A percentile compares a stretch with the other conserved stretches of the same genome.
Conservation (phyloP, 169 alveolate genomes). For the Plasmodium billcollinsi region DNA sequence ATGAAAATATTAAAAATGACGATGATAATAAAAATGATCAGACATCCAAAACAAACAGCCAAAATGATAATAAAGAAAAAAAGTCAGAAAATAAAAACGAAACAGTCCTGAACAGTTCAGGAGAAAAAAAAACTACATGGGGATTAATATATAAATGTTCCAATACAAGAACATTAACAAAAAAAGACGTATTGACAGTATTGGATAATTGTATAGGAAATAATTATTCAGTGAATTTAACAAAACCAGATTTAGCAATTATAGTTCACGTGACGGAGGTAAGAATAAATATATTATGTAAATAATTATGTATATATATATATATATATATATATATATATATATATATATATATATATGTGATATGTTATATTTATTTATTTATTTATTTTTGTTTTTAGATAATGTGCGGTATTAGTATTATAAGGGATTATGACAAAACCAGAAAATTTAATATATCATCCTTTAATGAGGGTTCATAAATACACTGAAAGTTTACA, state of each 20-base stretch:
- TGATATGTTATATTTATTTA: neutral
- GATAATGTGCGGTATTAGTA: constrained; percentile 75
- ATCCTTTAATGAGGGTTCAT: constrained; percentile 46
- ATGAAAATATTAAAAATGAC: neutral
- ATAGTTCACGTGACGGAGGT: constrained; percentile 85
- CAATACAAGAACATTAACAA: constrained; percentile 78
- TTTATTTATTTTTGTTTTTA: constrained; percentile 16
- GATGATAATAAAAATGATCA: neutral
- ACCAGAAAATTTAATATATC: constrained; percentile 59
- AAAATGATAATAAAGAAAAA: constrained; percentile 13
- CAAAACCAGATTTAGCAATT: constrained; percentile 81
- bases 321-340: constrained; percentile 1
- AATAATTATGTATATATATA: neutral
- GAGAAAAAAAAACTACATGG: constrained; percentile 77
- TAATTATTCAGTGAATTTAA: constrained; percentile 80
- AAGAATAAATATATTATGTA: neutral
- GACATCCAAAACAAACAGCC: neutral
- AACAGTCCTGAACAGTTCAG: neutral
- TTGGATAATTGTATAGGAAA: constrained; percentile 79
- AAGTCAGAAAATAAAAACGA: neutral
- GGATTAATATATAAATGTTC: constrained; percentile 81
- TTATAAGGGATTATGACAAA: constrained; percentile 39
- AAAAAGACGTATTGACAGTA: constrained; percentile 78
- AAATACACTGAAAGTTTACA: neutral
- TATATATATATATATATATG: neutral